A percentile compares a stretch with the other conserved stretches of the same genome.
phyloP scores from a whole-genome alignment of 164 flowering plant species.

The Cinnamomum micranthum region DNA sequence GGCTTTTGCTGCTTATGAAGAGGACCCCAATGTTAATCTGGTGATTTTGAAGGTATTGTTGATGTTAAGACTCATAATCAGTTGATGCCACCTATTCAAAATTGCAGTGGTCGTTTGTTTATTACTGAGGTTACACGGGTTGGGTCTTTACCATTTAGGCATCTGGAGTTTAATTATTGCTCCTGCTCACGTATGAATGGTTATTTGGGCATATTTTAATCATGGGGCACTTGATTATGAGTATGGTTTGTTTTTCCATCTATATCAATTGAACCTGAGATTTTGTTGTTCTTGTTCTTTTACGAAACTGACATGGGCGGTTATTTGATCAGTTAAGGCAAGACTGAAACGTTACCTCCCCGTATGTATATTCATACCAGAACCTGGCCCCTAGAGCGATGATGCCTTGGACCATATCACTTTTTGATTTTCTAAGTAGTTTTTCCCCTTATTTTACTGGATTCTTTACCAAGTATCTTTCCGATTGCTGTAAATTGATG shows the following conservation, averaged over 20 bases:
- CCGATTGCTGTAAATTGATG: not conserved
- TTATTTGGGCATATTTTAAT: not conserved
- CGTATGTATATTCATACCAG: too few species aligned
- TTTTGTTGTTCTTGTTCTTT: too few species aligned
- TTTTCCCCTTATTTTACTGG: not conserved
- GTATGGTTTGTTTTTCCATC: not conserved
- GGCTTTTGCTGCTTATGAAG: constrained; percentile 56
- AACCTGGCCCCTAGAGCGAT: too few species aligned
- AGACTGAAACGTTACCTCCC: too few species aligned
- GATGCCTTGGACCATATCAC: too few species aligned
- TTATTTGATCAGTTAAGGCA: too few species aligned
- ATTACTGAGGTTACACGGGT: not conserved
- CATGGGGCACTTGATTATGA: not conserved
- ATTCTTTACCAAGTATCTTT: not conserved
- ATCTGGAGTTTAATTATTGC: not conserved
- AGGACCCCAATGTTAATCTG: constrained; percentile 60
- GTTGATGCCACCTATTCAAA: not conserved
- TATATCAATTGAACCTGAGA: too few species aligned
- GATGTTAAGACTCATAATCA: not conserved
- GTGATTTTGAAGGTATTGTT: constrained; percentile 65
- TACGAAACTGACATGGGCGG: too few species aligned
- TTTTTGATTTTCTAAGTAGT: not conserved
- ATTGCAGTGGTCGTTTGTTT: too few species aligned
- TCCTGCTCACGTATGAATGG: not conserved
- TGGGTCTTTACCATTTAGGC: not conserved